Base-by-base conservation (phyloP, 306 rosid genomes). In the Corylus avellana region DNA sequence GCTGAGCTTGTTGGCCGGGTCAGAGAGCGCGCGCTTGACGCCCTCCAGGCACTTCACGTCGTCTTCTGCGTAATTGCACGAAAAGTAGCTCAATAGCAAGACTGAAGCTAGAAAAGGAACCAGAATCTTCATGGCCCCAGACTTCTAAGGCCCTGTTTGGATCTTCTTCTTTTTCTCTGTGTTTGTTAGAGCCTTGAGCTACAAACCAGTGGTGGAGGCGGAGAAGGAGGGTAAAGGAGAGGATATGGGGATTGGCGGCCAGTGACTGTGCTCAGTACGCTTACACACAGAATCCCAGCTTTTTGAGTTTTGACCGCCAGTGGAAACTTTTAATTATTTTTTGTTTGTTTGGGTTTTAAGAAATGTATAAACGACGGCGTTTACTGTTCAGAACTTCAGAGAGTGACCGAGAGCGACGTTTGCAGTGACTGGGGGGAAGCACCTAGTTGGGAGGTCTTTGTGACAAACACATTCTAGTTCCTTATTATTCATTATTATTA, bases 31-130 rank as follows among this genome's bases (percentile, higher is more conserved):
- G 71, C 51, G 14, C 70, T 84, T 83, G 1, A 86, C 86, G 0
- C 92, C 92, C 68, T 81, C 78, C 35, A 89, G 75, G 77, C 92
- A 89, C 73, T 47, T 22, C 14, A 86, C 73, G 62, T 89, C 89
- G 64, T 89, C 92, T 58, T 86, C 88, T 1, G 75, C 70, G 69
- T 86, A 75, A 70, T 63, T 22, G 78, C 84, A 47, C 14, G 61
- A 73, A 35, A 53, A n/a, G 6, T 56, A 75, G 55, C 39, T 61
- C 75, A 75, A 61, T 46, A 86, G 68, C 56, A 79, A 27, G 64
- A 84, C 67, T 3, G 68, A 55, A 32, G 70, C 76, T 0, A 66
- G 6, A 51, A 32, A 27, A 37, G 47, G 56, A 61, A 44, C 11
- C 77, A 5, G 22, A 22, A 76, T 25, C 71, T 76, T 80, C 88